phyloP scores from a whole-genome alignment of 202 grass and related monocot genomes.

The Musa balbisiana region DNA sequence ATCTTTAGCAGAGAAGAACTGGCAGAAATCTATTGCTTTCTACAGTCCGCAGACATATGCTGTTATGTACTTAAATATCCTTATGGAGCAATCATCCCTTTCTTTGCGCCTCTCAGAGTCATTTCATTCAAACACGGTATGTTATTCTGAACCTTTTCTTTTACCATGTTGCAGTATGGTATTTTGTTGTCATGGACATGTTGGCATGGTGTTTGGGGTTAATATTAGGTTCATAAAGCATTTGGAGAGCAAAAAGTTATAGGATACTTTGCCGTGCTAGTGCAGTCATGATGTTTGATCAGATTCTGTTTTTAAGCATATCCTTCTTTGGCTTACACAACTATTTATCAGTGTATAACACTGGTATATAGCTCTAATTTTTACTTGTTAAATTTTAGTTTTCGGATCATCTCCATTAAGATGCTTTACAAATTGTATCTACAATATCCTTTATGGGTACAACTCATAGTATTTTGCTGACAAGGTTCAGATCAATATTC shows the following conservation, averaged over 20 bases:
- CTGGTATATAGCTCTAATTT: too few relatives aligned
- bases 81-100: slow-evolving; percentile 71
- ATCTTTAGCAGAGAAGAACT: slow-evolving; percentile 81
- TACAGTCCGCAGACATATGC: slow-evolving; percentile 83
- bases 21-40: slow-evolving; percentile 67
- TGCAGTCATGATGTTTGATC: background rate
- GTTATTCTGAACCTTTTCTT: slow-evolving; percentile 21
- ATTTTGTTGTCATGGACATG: background rate
- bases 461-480: too few relatives aligned
- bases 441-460: background rate
- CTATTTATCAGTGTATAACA: background rate
- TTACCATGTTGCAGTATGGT: background rate
- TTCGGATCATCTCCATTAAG: too few relatives aligned
- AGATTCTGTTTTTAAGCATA: too few relatives aligned
- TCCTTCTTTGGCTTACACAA: too few relatives aligned
- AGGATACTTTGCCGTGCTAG: background rate
- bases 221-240: too few relatives aligned
- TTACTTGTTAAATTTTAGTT: too few relatives aligned
- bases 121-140: slow-evolving; percentile 59
- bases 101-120: slow-evolving; percentile 40
- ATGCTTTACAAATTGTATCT: background rate
- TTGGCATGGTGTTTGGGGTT: background rate
- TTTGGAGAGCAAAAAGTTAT: background rate
- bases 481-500: too few relatives aligned
- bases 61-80: slow-evolving; percentile 83